Evolutionary conservation across 1,284 basidiomycete genomes (phyloP).

Genomic region (Athelia sp.): DNA sequence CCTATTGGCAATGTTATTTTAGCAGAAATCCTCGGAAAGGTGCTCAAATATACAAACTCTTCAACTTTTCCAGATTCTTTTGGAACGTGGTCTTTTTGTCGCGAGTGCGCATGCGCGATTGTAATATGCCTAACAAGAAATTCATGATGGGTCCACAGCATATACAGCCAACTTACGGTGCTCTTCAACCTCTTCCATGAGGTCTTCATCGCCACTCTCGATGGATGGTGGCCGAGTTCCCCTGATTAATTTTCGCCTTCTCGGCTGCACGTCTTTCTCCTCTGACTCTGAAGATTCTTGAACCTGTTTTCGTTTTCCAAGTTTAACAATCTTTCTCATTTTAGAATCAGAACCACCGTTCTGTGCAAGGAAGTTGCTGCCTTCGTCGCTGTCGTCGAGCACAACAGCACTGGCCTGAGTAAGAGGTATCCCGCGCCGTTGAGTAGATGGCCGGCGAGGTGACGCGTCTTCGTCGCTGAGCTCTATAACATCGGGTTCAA

Average conservation of each 20-base stretch:
- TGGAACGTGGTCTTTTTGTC: conserved; percentile 33
- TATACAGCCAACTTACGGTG: conserved; percentile 32
- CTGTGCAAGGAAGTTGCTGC: background rate
- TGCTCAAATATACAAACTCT: conserved; percentile 34
- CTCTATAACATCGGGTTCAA: conserved; percentile 32
- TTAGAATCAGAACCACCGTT: conserved; percentile 5
- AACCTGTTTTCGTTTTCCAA: background rate
- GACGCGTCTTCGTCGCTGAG: conserved; percentile 29
- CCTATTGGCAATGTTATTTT: conserved; percentile 23
- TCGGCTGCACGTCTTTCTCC: conserved; percentile 22
- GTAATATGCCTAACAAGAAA: conserved; percentile 51
- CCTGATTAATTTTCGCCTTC: conserved; percentile 41
- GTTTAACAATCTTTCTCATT: background rate
- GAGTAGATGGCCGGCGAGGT: conserved; percentile 26
- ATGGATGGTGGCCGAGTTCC: conserved; percentile 41
- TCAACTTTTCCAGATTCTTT: conserved; percentile 45
- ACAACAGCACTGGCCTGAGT: background rate
- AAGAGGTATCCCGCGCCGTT: conserved; percentile 17
- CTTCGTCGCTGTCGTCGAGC: background rate
- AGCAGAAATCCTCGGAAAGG: conserved; percentile 8
- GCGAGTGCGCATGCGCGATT: conserved; percentile 30
- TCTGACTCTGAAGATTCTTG: conserved; percentile 3
- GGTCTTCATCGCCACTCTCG: conserved; percentile 41
- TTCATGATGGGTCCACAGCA: conserved; percentile 2
- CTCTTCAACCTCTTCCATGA: conserved; percentile 56